Percentiles rank a stretch among this genome's conserved stretches.
These are phyloP conservation scores for Thymus mandschuricus DNA, from an alignment of 257 asterid genomes.

Conservation along the genomic window DNA sequence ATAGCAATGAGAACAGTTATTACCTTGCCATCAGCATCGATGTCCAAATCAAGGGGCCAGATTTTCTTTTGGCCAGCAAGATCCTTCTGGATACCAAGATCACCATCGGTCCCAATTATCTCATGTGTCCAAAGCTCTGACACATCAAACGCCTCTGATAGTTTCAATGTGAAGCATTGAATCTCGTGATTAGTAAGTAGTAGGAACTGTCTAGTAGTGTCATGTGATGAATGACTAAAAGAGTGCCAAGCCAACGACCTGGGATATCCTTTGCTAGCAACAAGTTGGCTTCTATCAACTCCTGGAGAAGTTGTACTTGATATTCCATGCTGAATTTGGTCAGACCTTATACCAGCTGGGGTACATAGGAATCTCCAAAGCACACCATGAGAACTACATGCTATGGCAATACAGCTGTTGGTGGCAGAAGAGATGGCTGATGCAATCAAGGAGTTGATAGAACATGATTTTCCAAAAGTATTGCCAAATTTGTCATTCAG, in stretches of 20 bases:
- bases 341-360: slow-evolving; percentile 59
- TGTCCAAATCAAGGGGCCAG: slow-evolving; percentile 90
- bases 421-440: slow-evolving; percentile 52
- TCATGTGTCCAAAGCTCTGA: slow-evolving; percentile 87
- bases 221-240: slow-evolving; percentile 43
- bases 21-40: slow-evolving; percentile 75
- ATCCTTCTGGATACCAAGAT: slow-evolving; percentile 86
- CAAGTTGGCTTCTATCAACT: slow-evolving; percentile 47
- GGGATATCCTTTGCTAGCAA: slow-evolving; percentile 74
- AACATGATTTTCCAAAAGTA: slow-evolving; percentile 39
- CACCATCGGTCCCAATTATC: slow-evolving; percentile 78
- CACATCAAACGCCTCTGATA: slow-evolving; percentile 49
- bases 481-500: slow-evolving; percentile 42
- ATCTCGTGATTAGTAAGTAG: slow-evolving; percentile 78
- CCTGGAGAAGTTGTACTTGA: slow-evolving; percentile 41
- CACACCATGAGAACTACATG: slow-evolving; percentile 75
- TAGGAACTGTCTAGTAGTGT: slow-evolving; percentile 66
- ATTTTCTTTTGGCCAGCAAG: slow-evolving; percentile 90
- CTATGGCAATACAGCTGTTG: slow-evolving; percentile 69
- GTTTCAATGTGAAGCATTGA: slow-evolving; percentile 60
- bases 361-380: slow-evolving; percentile 71
- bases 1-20: slow-evolving; percentile 87
- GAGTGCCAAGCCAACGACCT: slow-evolving; percentile 88
- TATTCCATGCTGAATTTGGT: slow-evolving; percentile 44
- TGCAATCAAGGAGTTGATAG: slow-evolving; percentile 76